Conservation (phyloP, 2,329 filamentous ascomycete genomes). For the Domatiomyces globalis region DNA sequence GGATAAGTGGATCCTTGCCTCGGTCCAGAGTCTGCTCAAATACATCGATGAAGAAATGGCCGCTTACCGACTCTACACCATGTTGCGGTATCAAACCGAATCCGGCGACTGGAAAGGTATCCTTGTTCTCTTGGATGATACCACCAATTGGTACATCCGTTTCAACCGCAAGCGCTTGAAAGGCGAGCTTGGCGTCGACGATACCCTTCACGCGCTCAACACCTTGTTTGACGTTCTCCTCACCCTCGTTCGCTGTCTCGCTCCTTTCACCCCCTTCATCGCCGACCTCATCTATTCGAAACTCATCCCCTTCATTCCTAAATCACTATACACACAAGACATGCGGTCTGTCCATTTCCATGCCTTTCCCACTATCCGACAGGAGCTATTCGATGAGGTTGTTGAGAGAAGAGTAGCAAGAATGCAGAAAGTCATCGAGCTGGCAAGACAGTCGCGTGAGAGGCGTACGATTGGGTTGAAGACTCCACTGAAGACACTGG, state of each 20-base stretch:
- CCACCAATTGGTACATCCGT: conserved; percentile 86
- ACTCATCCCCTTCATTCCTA: conserved; percentile 67
- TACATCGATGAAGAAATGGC: conserved; percentile 81
- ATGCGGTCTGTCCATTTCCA: conserved; percentile 84
- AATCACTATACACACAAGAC: conserved; percentile 55
- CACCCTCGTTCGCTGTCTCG: conserved; percentile 73
- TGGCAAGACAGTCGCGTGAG: conserved; percentile 75
- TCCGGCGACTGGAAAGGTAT: conserved; percentile 41
- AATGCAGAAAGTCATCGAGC: conserved; percentile 93
- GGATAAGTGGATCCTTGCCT: conserved; percentile 82
- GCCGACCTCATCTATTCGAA: conserved; percentile 87
- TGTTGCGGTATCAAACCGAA: conserved; percentile 36
- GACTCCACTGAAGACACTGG: conserved; percentile 74
- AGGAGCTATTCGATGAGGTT: conserved; percentile 73
- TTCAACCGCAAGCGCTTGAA: conserved; percentile 78
- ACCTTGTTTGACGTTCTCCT: conserved; percentile 88
- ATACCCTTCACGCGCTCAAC: conserved; percentile 82
- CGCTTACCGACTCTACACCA: conserved; percentile 65
- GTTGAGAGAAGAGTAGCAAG: conserved; percentile 75
- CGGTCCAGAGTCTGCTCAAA: conserved; percentile 67
- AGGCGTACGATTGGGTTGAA: conserved; percentile 73
- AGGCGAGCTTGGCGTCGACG: conserved; percentile 69
- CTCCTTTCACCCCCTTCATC: conserved; percentile 90
- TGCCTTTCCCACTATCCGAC: conserved; percentile 71
- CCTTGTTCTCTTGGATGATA: conserved; percentile 67